Evolutionary conservation across 108 stramenopile species (phyloP).

Genomic region (Fragilaria radians): DNA sequence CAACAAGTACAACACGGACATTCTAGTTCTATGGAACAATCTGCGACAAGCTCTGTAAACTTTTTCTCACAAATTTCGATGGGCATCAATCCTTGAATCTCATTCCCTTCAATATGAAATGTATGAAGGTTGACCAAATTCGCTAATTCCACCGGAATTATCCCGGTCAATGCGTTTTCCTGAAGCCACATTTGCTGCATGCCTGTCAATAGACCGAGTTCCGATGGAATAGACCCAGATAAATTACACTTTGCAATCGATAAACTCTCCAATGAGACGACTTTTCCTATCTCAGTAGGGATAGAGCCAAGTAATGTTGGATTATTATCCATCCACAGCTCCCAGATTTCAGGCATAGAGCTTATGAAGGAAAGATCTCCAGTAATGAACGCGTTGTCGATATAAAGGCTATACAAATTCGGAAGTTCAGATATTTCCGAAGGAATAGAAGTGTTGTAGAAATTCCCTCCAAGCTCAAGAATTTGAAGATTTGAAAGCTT

Average conservation of each 20-base stretch:
- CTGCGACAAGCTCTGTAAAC: neutral
- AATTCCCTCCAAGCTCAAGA: constrained; percentile 28
- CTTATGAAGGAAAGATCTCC: neutral
- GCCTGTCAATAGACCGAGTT: neutral
- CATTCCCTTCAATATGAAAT: neutral
- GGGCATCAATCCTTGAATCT: neutral
- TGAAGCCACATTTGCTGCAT: constrained; percentile 1
- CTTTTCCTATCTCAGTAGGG: neutral
- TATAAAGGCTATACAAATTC: neutral
- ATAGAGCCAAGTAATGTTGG: constrained; percentile 1
- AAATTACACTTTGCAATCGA: neutral
- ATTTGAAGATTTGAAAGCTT: constrained; percentile 17
- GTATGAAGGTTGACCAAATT: neutral
- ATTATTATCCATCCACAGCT: constrained; percentile 4
- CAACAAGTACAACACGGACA: neutral
- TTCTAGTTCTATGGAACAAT: neutral
- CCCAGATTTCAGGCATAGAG: constrained; percentile 2
- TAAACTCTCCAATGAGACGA: neutral
- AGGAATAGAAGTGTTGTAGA: constrained; percentile 21
- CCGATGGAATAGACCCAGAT: constrained; percentile 1
- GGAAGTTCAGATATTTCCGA: constrained; percentile 1
- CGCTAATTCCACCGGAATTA: neutral
- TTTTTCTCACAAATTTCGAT: neutral
- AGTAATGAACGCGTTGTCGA: neutral
- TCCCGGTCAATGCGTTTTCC: constrained; percentile 1